These are phyloP conservation scores for Phytophthora vignae DNA, from an alignment of 352 stramenopile species.

Conservation along the genomic window DNA sequence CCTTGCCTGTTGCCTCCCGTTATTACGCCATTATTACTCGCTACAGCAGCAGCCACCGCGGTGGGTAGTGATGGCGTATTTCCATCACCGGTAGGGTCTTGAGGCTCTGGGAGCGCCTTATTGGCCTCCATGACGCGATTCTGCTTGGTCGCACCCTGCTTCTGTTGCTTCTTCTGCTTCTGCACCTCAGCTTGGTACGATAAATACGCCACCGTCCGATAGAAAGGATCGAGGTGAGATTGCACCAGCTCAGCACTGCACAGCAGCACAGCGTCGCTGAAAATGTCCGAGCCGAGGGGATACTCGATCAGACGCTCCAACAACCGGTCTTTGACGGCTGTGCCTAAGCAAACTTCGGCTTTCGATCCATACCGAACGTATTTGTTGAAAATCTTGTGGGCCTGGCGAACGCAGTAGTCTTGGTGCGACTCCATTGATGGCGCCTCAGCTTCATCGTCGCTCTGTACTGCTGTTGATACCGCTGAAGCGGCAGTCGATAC, in stretches of 20 bases:
- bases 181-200: constrained; percentile 45
- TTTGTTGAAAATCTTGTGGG: constrained; percentile 84
- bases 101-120: neutral
- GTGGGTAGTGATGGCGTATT: constrained; percentile 10
- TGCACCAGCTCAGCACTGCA: constrained; percentile 72
- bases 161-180: constrained; percentile 18
- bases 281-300: constrained; percentile 54
- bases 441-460: constrained; percentile 5
- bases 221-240: constrained; percentile 69
- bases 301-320: constrained; percentile 56
- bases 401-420: constrained; percentile 67
- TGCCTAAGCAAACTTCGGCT: constrained; percentile 63
- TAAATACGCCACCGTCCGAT: constrained; percentile 52
- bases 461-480: neutral
- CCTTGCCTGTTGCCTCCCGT: constrained; percentile 13
- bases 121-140: constrained; percentile 19
- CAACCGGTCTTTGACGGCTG: constrained; percentile 54
- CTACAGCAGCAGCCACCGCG: constrained; percentile 1
- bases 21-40: constrained; percentile 7
- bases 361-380: constrained; percentile 79
- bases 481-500: neutral
- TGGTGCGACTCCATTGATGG: constrained; percentile 43
- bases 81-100: neutral
- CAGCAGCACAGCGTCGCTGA: constrained; percentile 63
- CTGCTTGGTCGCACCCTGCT: constrained; percentile 14